These are phyloP conservation scores for Tanacetum coccineum DNA, from an alignment of 129 eudicot species.

Conservation along the genomic window DNA sequence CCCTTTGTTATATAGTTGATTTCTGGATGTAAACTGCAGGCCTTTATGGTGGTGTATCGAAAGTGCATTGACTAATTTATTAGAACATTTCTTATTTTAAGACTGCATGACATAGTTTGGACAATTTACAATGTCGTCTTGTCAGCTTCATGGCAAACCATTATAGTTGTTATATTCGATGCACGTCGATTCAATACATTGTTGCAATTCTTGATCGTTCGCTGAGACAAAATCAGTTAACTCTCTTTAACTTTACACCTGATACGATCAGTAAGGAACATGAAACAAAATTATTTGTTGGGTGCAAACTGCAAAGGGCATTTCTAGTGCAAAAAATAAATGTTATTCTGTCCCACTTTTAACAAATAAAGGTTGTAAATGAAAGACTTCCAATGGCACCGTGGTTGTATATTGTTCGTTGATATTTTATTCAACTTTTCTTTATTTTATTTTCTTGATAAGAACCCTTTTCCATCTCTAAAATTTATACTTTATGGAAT, in stretches of 20 bases:
- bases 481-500: neutral
- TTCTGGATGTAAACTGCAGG: neutral
- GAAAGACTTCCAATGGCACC: slow-evolving; percentile 1
- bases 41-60: neutral
- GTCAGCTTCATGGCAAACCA: too few relatives aligned
- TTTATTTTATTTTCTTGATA: neutral
- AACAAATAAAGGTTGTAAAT: neutral
- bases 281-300: neutral
- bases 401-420: neutral
- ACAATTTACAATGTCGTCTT: too few relatives aligned
- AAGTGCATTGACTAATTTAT: neutral
- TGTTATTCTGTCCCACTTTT: slow-evolving; percentile 4
- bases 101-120: too few relatives aligned
- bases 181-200: too few relatives aligned
- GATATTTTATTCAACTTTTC: neutral
- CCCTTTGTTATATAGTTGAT: neutral
- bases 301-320: neutral
- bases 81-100: neutral
- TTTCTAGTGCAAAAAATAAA: neutral
- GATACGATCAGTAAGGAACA: too few relatives aligned
- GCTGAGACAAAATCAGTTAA: too few relatives aligned
- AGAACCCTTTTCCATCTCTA: neutral
- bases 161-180: too few relatives aligned
- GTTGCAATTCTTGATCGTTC: too few relatives aligned
- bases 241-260: too few relatives aligned